Conservation (phyloP, 768 basidiomycete species). For the Cubamyces lactineus region DNA sequence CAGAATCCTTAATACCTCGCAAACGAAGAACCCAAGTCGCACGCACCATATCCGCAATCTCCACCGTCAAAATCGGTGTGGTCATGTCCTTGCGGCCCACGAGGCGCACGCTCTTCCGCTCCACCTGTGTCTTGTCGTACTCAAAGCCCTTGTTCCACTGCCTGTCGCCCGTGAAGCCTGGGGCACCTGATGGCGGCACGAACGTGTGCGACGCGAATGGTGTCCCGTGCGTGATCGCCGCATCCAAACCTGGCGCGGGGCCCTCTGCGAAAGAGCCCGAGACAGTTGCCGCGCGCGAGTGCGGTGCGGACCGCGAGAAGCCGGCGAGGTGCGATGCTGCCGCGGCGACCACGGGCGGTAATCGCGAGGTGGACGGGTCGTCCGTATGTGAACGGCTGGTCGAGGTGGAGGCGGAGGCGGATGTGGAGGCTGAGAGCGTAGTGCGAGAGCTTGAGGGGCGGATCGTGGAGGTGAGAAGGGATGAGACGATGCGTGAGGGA, state of each 20-base stretch:
- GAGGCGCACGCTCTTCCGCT: constrained; percentile 53
- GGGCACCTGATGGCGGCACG: constrained; percentile 64
- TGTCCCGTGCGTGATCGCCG: constrained; percentile 46
- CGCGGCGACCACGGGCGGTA: constrained; percentile 3
- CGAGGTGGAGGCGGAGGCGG: background rate
- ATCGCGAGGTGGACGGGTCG: background rate
- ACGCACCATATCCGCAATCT: constrained; percentile 65
- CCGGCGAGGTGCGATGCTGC: constrained; percentile 10
- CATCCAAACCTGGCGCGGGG: constrained; percentile 8
- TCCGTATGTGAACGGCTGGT: constrained; percentile 9
- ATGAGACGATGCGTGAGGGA: constrained; percentile 57
- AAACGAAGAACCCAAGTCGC: background rate
- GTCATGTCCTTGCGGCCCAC: constrained; percentile 62
- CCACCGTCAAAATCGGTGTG: constrained; percentile 49
- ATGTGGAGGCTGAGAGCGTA: background rate
- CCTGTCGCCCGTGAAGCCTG: constrained; percentile 71
- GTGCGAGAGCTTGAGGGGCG: constrained; percentile 12
- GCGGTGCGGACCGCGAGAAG: constrained; percentile 19
- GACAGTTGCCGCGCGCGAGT: constrained; percentile 19
- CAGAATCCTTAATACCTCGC: background rate
- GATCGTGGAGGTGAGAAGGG: constrained; percentile 40
- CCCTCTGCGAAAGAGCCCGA: constrained; percentile 1
- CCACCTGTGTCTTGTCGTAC: constrained; percentile 35
- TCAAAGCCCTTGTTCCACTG: constrained; percentile 67
- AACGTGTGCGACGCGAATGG: constrained; percentile 54